Conservation (phyloP, 2,329 filamentous ascomycete genomes). For the Colletotrichum gloeosporioides region DNA sequence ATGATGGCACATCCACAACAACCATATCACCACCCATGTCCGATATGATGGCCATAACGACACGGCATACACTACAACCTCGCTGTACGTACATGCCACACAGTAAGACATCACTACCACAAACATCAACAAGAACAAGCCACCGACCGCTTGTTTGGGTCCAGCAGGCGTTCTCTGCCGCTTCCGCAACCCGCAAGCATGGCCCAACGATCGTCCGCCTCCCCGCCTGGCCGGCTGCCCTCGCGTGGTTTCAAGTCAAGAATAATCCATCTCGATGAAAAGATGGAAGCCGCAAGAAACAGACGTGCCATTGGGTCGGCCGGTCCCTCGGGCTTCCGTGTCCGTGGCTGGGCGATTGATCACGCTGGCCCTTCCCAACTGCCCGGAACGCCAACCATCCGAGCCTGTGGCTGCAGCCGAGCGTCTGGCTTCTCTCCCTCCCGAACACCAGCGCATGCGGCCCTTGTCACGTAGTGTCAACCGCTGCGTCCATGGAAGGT, state of each 20-base stretch:
- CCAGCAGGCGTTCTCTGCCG: neutral
- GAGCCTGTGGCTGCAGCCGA: conserved; percentile 21
- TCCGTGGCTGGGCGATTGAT: conserved; percentile 9
- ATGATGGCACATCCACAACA: neutral
- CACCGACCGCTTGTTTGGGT: neutral
- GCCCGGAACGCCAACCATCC: conserved; percentile 20
- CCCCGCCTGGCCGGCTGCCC: neutral
- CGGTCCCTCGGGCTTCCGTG: conserved; percentile 14
- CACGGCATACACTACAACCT: neutral
- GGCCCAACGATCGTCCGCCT: neutral
- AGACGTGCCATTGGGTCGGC: neutral
- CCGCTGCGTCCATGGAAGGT: neutral
- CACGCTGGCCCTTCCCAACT: conserved; percentile 16
- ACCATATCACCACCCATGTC: neutral
- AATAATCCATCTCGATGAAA: neutral
- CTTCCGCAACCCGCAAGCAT: neutral
- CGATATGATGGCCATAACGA: neutral
- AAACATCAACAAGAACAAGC: neutral
- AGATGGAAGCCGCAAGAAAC: neutral
- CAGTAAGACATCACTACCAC: neutral
- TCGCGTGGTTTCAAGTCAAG: neutral
- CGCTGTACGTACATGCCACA: neutral
- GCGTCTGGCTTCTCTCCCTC: conserved; percentile 20
- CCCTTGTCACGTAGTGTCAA: neutral
- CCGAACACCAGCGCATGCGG: neutral